A percentile compares a stretch with the other conserved stretches of the same genome.
Conservation (phyloP, 805 yeast species). For the Lachancea quebecensis region DNA sequence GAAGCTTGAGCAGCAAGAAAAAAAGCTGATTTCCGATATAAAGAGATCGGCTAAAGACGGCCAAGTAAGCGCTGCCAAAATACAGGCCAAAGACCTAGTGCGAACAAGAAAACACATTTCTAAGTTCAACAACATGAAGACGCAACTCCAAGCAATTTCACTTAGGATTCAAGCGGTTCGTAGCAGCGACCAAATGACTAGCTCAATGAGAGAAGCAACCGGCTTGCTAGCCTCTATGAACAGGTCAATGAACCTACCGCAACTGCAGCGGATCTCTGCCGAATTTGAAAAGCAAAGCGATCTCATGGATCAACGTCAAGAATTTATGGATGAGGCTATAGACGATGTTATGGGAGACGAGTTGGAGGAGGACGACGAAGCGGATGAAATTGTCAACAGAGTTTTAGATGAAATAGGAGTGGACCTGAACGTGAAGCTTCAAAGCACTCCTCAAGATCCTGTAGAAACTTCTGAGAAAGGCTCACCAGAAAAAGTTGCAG, state of each 20-base stretch:
- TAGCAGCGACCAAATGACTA: slow-evolving; percentile 91
- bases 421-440: slow-evolving; percentile 51
- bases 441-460: slow-evolving; percentile 38
- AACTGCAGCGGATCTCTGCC: slow-evolving; percentile 81
- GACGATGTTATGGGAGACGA: slow-evolving; percentile 95
- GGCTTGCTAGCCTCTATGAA: slow-evolving; percentile 80
- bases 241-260: slow-evolving; percentile 83
- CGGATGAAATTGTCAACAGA: slow-evolving; percentile 82
- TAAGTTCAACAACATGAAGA: slow-evolving; percentile 88
- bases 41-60: slow-evolving; percentile 88
- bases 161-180: slow-evolving; percentile 86
- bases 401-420: slow-evolving; percentile 96
- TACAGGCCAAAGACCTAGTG: slow-evolving; percentile 92
- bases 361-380: slow-evolving; percentile 80
- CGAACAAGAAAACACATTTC: slow-evolving; percentile 75
- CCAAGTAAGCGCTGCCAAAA: slow-evolving; percentile 81
- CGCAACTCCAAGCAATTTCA: slow-evolving; percentile 91
- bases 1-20: slow-evolving; percentile 87
- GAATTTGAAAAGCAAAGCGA: slow-evolving; percentile 93
- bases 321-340: slow-evolving; percentile 96
- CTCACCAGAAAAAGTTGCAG: slow-evolving; percentile 41
- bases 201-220: slow-evolving; percentile 91
- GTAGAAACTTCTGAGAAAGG: slow-evolving; percentile 17
- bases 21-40: slow-evolving; percentile 76
- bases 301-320: slow-evolving; percentile 97